Conservation (phyloP, 2,329 filamentous ascomycete genomes). For the Bisporella sp. region DNA sequence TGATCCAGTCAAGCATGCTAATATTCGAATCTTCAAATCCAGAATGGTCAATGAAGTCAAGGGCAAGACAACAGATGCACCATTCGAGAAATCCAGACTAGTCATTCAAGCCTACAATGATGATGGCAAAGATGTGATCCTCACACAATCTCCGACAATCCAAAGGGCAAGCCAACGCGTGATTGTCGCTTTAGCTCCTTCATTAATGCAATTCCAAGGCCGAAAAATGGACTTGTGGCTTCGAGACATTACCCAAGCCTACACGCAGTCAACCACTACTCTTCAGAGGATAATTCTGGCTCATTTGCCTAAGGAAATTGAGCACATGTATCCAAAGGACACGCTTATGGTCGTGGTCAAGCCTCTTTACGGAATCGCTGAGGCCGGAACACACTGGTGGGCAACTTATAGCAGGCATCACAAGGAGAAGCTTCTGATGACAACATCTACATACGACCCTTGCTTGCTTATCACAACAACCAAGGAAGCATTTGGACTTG, state of each 20-base stretch:
- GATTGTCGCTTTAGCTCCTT: not conserved
- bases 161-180: slow-evolving; percentile 5
- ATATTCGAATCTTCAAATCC: not conserved
- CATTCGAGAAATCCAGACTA: not conserved
- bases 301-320: not conserved
- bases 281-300: not conserved
- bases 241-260: not conserved
- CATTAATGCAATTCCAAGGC: too few species aligned
- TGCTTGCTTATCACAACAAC: not conserved
- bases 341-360: not conserved
- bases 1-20: too few species aligned
- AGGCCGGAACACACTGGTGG: slow-evolving; percentile 1
- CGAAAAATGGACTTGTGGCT: not conserved
- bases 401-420: not conserved
- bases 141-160: slow-evolving; percentile 8
- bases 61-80: not conserved
- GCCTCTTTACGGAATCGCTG: not conserved
- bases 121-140: slow-evolving; percentile 4
- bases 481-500: not conserved
- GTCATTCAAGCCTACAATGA: slow-evolving; percentile 8
- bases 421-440: not conserved
- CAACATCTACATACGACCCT: not conserved
- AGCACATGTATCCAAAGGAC: not conserved
- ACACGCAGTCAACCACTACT: not conserved
- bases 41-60: not conserved